phyloP scores from a whole-genome alignment of 345 rosid species.

The Aethionema arabicum region DNA sequence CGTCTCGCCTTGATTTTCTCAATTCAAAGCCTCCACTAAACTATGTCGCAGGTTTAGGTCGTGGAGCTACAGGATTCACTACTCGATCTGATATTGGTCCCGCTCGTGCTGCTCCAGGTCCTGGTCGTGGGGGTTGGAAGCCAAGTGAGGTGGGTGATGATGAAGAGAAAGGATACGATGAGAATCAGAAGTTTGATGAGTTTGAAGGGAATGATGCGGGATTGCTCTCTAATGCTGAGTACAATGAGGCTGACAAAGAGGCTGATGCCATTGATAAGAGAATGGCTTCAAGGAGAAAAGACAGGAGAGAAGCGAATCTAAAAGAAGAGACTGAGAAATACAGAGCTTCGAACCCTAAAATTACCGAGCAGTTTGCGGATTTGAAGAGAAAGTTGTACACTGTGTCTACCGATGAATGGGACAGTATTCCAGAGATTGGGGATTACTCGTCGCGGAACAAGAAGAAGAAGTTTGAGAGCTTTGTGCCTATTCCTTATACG shows the following conservation, averaged over 20 bases:
- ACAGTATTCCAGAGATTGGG: constrained; percentile 87
- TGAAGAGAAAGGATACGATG: constrained; percentile 87
- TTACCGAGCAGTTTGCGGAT: constrained; percentile 91
- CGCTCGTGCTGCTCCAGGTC: constrained; percentile 54
- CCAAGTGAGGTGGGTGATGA: constrained; percentile 75
- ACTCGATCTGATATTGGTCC: constrained; percentile 98
- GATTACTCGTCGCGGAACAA: constrained; percentile 84
- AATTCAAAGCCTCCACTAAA: constrained; percentile 80
- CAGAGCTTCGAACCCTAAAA: constrained; percentile 85
- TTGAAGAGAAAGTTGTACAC: constrained; percentile 79
- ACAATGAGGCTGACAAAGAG: constrained; percentile 90
- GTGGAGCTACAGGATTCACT: constrained; percentile 96
- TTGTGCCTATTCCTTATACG: constrained; percentile 86
- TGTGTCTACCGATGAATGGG: constrained; percentile 76
- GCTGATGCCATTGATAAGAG: constrained; percentile 89
- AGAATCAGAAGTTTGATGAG: constrained; percentile 94
- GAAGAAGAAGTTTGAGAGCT: constrained; percentile 90
- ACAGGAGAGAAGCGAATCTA: constrained; percentile 76
- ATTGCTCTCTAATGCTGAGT: constrained; percentile 84
- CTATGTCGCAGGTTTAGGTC: constrained; percentile 96
- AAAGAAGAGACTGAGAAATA: constrained; percentile 91
- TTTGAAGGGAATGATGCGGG: constrained; percentile 97
- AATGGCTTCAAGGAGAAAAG: constrained; percentile 91
- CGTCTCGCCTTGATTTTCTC: constrained; percentile 80
- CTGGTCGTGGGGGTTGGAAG: constrained; percentile 72